phyloP scores from a whole-genome alignment of 2,329 filamentous ascomycete genomes.

The Xylaria sp. region DNA sequence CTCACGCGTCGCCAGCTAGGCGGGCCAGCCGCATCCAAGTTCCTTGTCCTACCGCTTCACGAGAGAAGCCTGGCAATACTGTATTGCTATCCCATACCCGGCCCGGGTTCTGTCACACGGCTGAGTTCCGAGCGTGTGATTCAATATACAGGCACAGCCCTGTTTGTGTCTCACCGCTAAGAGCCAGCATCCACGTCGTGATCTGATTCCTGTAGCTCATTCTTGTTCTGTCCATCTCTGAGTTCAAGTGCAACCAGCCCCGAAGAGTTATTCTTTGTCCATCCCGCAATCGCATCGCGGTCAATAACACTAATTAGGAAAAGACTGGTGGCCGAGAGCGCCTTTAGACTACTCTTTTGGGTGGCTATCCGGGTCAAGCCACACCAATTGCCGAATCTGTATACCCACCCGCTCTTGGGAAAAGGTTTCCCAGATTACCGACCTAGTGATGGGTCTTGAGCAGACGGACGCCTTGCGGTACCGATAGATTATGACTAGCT shows the following conservation, averaged over 20 bases:
- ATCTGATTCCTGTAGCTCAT: constrained; percentile 6
- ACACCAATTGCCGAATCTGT: constrained; percentile 20
- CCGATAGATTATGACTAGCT: constrained; percentile 23
- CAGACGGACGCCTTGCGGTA: constrained; percentile 2
- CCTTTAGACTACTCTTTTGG: constrained; percentile 6
- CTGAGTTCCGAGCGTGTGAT: constrained; percentile 22
- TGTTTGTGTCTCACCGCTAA: constrained; percentile 20
- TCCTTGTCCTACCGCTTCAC: constrained; percentile 14
- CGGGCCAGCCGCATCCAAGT: constrained; percentile 9
- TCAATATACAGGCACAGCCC: constrained; percentile 18
- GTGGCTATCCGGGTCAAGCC: constrained; percentile 18
- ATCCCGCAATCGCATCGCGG: neutral
- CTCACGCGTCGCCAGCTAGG: neutral
- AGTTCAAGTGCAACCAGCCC: constrained; percentile 4
- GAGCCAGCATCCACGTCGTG: constrained; percentile 12
- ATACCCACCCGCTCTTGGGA: constrained; percentile 15
- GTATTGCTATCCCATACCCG: constrained; percentile 4
- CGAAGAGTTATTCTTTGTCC: constrained; percentile 5
- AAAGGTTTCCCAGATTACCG: constrained; percentile 5
- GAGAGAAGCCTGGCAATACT: constrained; percentile 7
- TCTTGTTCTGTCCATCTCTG: constrained; percentile 8
- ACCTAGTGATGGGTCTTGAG: constrained; percentile 15
- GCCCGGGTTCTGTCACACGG: constrained; percentile 13
- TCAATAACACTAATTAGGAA: constrained; percentile 17
- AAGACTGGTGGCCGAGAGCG: neutral